Evolutionary conservation across 306 rosid genomes (phyloP).

Genomic region (Vigna radiata): DNA sequence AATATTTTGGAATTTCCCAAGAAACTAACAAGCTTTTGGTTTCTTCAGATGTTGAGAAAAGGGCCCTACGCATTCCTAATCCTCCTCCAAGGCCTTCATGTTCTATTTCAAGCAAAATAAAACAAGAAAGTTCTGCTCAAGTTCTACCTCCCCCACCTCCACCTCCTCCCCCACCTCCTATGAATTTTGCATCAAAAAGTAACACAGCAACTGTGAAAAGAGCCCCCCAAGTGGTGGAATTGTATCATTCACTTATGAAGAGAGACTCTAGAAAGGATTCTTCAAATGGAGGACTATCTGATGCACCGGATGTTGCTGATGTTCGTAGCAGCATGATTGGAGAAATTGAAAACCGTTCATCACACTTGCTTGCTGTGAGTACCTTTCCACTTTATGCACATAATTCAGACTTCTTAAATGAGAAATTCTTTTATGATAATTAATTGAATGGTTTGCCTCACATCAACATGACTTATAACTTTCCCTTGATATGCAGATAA

Average conservation of each 20-base stretch:
- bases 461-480: background rate
- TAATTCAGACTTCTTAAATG: too few species aligned
- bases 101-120: conserved; percentile 60
- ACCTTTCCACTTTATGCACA: conserved; percentile 14
- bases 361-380: conserved; percentile 98
- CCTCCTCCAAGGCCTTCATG: conserved; percentile 97
- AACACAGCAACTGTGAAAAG: conserved; percentile 69
- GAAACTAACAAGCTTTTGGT: conserved; percentile 64
- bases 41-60: conserved; percentile 79
- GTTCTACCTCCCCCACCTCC: conserved; percentile 82
- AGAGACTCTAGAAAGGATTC: conserved; percentile 94
- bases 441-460: background rate
- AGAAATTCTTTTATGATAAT: background rate
- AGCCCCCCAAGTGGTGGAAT: conserved; percentile 96
- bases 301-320: conserved; percentile 82
- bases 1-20: conserved; percentile 53
- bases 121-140: conserved; percentile 54
- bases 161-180: conserved; percentile 87
- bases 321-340: conserved; percentile 99
- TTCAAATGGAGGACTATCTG: conserved; percentile 72
- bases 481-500: conserved; percentile 66
- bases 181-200: conserved; percentile 64
- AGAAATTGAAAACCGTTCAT: conserved; percentile 95
- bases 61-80: conserved; percentile 86
- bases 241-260: conserved; percentile 97